Percentiles rank a stretch among this genome's conserved stretches.
phyloP scores from a whole-genome alignment of 2,329 filamentous ascomycete genomes.

The Coniochaeta sp. region DNA sequence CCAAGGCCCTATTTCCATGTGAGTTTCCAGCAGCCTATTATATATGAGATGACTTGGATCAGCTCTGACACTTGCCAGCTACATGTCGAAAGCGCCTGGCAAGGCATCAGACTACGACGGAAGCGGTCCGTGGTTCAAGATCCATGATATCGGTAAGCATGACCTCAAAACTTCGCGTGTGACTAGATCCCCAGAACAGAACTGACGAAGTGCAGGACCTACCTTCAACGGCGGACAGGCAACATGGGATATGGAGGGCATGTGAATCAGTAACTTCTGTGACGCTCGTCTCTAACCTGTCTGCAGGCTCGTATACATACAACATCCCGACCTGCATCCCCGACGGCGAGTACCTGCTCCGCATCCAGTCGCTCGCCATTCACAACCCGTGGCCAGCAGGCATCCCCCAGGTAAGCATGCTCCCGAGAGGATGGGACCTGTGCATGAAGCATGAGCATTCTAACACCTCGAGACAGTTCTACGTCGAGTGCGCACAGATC shows the following conservation, averaged over 20 bases:
- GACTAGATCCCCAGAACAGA: neutral
- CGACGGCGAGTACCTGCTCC: constrained; percentile 50
- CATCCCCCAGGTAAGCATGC: constrained; percentile 25
- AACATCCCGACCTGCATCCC: constrained; percentile 43
- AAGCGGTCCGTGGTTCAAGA: constrained; percentile 35
- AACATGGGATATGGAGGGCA: constrained; percentile 25
- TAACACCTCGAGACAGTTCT: constrained; percentile 26
- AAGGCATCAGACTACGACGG: constrained; percentile 27
- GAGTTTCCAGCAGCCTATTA: neutral
- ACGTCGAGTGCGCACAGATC: constrained; percentile 35
- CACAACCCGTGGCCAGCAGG: constrained; percentile 36
- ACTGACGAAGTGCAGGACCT: constrained; percentile 6
- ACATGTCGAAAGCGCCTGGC: constrained; percentile 32
- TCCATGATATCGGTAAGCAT: constrained; percentile 23
- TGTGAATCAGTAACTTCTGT: constrained; percentile 6
- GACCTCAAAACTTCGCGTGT: neutral
- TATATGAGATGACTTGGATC: neutral
- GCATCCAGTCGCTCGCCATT: constrained; percentile 53
- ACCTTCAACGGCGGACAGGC: constrained; percentile 21
- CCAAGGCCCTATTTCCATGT: constrained; percentile 31
- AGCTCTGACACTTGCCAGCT: constrained; percentile 13
- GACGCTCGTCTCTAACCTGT: neutral
- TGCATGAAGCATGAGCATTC: neutral
- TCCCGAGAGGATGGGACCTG: neutral
- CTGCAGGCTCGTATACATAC: constrained; percentile 21